Base-by-base conservation (phyloP, 2,329 filamentous ascomycete species). In the Pestalotiopsis sp. region DNA sequence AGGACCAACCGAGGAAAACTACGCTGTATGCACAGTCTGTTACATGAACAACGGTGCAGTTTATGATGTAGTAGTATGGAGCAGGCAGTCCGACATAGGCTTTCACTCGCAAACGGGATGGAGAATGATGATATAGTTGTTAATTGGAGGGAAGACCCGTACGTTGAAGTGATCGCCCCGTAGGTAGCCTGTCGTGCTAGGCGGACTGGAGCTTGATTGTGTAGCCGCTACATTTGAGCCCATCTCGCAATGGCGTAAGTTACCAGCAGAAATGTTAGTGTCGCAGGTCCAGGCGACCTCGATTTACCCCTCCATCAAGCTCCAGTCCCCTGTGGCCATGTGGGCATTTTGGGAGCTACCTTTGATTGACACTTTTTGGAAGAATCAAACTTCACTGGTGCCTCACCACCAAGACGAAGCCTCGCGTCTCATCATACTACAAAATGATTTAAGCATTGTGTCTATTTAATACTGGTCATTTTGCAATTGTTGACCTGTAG, bases 261-360 rank as follows among this genome's bases (percentile, higher is more conserved):
- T 23, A n/a, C 3, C 2, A 13, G 3, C 7, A 13, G 3, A 12
- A 7, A 14, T 62, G 59, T 62, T 62, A 62, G 27, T 4, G 27
- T 17, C 1, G 12, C 13, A 52, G 38, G 31, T 62, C 14, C 12
- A 12, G 5, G 17, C 11, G 14, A 62, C 59, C 59, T 40, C 27
- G 38, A 36, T 62, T 36, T 62, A 62, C 59, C 59, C 59, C 59
- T 62, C 59, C 59, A 62, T 62, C 27, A 6, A 20, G 27, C 25
- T 27, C 27, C 31, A 20, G 59, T 36, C 17, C 13, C 27, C 25
- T 13, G n/a, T 25, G 25, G 36, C 31, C 11, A 62, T 36, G 27
- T 20, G 36, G 36, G 36, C 31, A 36, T 36, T 20, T 20, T 20
- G 7, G 5, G n/a, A 27, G 31, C 59, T 36, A 36, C n/a, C n/a